phyloP scores from a whole-genome alignment of 768 basidiomycete species.

The Lepiota subincarnata region DNA sequence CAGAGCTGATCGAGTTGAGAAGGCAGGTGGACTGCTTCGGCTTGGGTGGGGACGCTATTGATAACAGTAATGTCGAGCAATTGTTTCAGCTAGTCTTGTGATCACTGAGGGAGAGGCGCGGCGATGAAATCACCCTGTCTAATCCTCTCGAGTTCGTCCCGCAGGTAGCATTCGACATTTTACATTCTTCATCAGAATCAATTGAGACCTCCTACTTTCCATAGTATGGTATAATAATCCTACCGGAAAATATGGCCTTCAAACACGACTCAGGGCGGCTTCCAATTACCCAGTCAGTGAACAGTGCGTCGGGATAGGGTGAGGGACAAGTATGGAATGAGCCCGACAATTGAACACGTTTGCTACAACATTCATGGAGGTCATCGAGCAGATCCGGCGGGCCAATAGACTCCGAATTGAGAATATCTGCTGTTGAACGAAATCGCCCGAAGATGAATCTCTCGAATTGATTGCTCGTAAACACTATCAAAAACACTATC shows the following conservation, averaged over 20 bases:
- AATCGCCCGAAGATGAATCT: slow-evolving; percentile 13
- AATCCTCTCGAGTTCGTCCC: slow-evolving; percentile 11
- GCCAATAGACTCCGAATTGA: neutral
- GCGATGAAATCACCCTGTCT: neutral
- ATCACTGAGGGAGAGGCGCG: slow-evolving; percentile 14
- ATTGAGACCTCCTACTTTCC: neutral
- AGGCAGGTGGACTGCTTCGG: neutral
- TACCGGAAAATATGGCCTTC: slow-evolving; percentile 4
- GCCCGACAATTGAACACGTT: slow-evolving; percentile 14
- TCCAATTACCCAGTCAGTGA: slow-evolving; percentile 22
- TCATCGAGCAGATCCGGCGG: slow-evolving; percentile 20
- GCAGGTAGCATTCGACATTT: slow-evolving; percentile 18
- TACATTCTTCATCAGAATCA: slow-evolving; percentile 11
- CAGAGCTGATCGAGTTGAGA: neutral
- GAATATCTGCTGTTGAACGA: neutral
- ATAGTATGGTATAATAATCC: neutral
- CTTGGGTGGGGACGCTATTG: neutral
- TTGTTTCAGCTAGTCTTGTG: slow-evolving; percentile 2
- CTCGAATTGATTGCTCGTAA: too few species aligned
- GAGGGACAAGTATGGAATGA: slow-evolving; percentile 3
- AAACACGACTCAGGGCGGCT: slow-evolving; percentile 25
- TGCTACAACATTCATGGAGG: slow-evolving; percentile 21
- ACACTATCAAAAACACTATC: too few species aligned
- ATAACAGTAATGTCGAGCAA: neutral
- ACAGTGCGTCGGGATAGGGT: neutral